Base-by-base conservation (phyloP, 306 rosid species). In the Trifolium pratense region DNA sequence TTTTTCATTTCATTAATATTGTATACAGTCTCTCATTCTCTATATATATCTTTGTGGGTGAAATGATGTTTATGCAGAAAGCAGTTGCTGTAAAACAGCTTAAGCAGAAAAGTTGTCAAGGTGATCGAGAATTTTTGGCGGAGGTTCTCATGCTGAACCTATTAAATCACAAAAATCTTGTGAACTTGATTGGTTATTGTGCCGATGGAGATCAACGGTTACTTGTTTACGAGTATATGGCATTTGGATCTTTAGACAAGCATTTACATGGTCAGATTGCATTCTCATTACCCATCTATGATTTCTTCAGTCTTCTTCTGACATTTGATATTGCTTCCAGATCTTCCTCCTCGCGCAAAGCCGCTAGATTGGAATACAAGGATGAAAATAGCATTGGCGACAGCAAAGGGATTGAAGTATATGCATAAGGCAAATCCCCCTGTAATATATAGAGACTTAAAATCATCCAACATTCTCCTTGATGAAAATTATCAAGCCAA, bases 141-240 rank as follows among this genome's bases (percentile, higher is more conserved):
- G 96, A 90, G 86, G 98, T 92, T 76, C 87, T 90, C 17, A 92
- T 86, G 98, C 96, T 92, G 49, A 88, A 94, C 84, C 91, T 87
- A 78, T 85, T 92, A 70, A 91, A 86, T 76, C 95, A 92, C 75
- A 75, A 83, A 68, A 89, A 92, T 79, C 95, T 92, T 70, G 98
- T 92, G 61, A 92, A 82, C 79, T 81, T 92, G 71, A 83, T 92
- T 15, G 98, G 98, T 57, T 92, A 90, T 72, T 90, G 98, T 68
- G 92, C 90, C 14, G 93, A 90, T 45, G 91, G 96, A 49, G 90
- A 92, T 59, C 93, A 90, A 52, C 84, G 98, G 49, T 89, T 92
- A 20, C 92, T 92, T 70, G 98, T 92, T 68, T 89, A 92, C 29
- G 96, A 92, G 65, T 90, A 86, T 68, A 92, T 92, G 97, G 93